Percentiles rank a stretch among this genome's conserved stretches.
phyloP scores from a whole-genome alignment of 345 rosid species.

The Melaleuca alternifolia region DNA sequence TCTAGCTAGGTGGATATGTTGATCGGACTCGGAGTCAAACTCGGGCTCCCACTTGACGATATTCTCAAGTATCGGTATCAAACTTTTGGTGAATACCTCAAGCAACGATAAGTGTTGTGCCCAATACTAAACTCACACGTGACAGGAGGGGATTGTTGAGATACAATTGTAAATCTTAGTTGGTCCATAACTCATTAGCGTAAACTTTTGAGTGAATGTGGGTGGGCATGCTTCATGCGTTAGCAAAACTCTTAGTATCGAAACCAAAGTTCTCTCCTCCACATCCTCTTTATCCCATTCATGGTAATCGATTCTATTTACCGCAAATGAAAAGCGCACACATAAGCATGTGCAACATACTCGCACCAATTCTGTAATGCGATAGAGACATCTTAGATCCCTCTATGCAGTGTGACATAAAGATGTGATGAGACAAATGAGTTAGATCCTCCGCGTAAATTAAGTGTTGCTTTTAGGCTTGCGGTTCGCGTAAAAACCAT shows the following conservation, averaged over 20 bases:
- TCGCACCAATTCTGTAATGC: background rate
- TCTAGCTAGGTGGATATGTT: background rate
- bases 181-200: background rate
- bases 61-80: background rate
- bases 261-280: too few species aligned
- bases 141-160: background rate
- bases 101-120: background rate
- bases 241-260: too few species aligned
- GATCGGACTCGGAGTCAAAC: accelerated
- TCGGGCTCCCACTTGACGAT: accelerated
- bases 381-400: background rate
- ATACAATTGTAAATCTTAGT: background rate
- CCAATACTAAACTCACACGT: accelerated
- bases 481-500: background rate
- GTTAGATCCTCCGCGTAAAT: background rate
- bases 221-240: background rate
- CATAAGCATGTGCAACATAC: background rate
- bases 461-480: background rate
- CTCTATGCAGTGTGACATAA: background rate
- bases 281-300: background rate
- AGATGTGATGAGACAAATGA: background rate
- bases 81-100: background rate
- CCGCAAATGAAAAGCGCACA: background rate
- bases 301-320: background rate
- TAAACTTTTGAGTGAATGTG: background rate